These are phyloP conservation scores for Teratosphaeria gauchensis DNA, from an alignment of 2,329 filamentous ascomycete species.

Conservation along the genomic window DNA sequence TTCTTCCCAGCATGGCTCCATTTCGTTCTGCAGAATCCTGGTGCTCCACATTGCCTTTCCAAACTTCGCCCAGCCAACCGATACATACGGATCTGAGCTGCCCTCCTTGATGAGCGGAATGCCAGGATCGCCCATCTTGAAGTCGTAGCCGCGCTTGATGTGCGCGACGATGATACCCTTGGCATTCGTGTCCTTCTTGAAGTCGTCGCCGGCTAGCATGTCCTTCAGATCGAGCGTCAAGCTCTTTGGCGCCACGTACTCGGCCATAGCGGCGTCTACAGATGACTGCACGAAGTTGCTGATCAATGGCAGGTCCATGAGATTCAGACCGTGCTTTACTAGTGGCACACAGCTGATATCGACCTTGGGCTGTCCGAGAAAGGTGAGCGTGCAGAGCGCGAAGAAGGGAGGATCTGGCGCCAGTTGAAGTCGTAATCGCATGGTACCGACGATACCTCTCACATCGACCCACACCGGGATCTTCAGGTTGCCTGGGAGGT, in stretches of 20 bases:
- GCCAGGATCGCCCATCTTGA: constrained; percentile 60
- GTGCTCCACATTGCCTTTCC: constrained; percentile 60
- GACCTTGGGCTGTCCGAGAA: constrained; percentile 65
- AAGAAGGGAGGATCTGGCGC: constrained; percentile 70
- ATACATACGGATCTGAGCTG: constrained; percentile 61
- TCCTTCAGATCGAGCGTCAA: constrained; percentile 65
- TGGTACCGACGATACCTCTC: constrained; percentile 59
- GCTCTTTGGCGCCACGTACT: constrained; percentile 69
- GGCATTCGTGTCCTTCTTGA: constrained; percentile 62
- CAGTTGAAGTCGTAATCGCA: constrained; percentile 60
- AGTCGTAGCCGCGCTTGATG: constrained; percentile 58
- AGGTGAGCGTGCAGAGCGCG: constrained; percentile 62
- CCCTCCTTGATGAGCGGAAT: constrained; percentile 51
- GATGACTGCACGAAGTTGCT: constrained; percentile 66
- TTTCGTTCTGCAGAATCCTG: constrained; percentile 54
- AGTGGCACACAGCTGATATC: constrained; percentile 61
- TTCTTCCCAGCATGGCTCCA: constrained; percentile 63
- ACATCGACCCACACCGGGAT: constrained; percentile 66
- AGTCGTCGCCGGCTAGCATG: constrained; percentile 68
- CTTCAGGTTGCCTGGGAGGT: constrained; percentile 48
- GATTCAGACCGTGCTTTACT: constrained; percentile 57
- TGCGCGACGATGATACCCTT: constrained; percentile 56
- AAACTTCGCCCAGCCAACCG: constrained; percentile 69
- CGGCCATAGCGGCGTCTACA: constrained; percentile 62
- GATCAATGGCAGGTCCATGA: constrained; percentile 67